Percentiles rank a stretch among this genome's conserved stretches.
These are phyloP conservation scores for Onygenales sp. DNA, from an alignment of 2,329 filamentous ascomycete species.

Conservation along the genomic window DNA sequence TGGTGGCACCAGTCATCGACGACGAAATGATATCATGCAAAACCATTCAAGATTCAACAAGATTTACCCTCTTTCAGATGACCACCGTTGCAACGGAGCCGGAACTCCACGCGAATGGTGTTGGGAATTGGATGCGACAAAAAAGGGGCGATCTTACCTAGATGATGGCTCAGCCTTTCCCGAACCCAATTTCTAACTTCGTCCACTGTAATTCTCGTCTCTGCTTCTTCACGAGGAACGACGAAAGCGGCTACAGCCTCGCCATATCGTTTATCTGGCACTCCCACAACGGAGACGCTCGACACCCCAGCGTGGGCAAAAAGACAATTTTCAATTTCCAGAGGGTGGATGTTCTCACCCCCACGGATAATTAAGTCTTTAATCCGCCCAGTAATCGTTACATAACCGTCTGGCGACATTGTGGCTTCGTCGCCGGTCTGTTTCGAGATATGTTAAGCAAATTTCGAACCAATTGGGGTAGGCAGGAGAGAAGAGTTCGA, in stretches of 20 bases:
- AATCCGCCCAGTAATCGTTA: constrained; percentile 80
- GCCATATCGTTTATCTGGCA: constrained; percentile 73
- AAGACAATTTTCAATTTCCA: constrained; percentile 85
- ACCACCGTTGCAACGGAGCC: neutral
- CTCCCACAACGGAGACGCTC: constrained; percentile 74
- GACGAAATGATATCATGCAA: neutral
- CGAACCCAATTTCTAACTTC: constrained; percentile 64
- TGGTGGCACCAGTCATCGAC: neutral
- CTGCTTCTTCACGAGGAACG: constrained; percentile 39
- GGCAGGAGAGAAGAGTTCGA: neutral
- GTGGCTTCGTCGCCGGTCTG: constrained; percentile 81
- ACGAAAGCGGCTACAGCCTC: constrained; percentile 83
- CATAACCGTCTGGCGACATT: constrained; percentile 75
- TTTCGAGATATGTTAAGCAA: neutral
- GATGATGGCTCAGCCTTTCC: constrained; percentile 59
- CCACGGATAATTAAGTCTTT: constrained; percentile 94
- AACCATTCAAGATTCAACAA: too few relatives aligned
- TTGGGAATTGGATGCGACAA: neutral
- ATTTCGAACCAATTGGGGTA: neutral
- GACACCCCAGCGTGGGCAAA: constrained; percentile 60
- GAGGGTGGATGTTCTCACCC: constrained; percentile 90
- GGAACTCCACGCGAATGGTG: neutral
- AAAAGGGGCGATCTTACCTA: constrained; percentile 36
- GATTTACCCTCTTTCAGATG: neutral
- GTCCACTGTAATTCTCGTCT: constrained; percentile 42